Evolutionary conservation across 2,329 filamentous ascomycete species (phyloP).

Genomic region (Truncatella angustata): DNA sequence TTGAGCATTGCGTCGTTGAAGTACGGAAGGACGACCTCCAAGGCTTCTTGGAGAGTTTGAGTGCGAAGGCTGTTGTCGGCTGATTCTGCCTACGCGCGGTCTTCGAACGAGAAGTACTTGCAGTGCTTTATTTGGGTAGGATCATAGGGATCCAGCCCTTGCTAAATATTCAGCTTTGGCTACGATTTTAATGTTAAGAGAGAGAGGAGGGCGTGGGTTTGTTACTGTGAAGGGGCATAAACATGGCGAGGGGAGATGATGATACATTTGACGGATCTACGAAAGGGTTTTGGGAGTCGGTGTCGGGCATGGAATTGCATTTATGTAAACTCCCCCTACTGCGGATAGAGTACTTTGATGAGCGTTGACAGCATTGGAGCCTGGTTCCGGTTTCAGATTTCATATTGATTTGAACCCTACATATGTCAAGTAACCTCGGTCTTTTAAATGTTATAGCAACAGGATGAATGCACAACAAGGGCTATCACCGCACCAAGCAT

Average conservation of each 20-base stretch:
- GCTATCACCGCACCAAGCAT: too few relatives aligned
- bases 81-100: constrained; percentile 27
- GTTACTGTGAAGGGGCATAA: not conserved
- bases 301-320: not conserved
- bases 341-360: not conserved
- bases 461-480: too few relatives aligned
- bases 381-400: constrained; percentile 3
- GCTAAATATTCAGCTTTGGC: not conserved
- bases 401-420: not conserved
- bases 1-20: constrained; percentile 96
- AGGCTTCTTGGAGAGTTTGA: constrained; percentile 87
- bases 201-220: not conserved
- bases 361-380: constrained; percentile 5
- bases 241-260: constrained; percentile 11
- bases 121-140: not conserved
- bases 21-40: constrained; percentile 94
- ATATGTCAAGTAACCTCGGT: not conserved
- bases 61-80: constrained; percentile 81
- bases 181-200: not conserved
- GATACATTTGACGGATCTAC: constrained; percentile 7
- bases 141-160: too few relatives aligned
- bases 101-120: not conserved
- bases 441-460: too few relatives aligned
- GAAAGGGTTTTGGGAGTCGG: not conserved
- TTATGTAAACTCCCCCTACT: not conserved